These are phyloP conservation scores for Ophiocordyceps robertsii DNA, from an alignment of 2,329 filamentous ascomycete species.

Conservation along the genomic window DNA sequence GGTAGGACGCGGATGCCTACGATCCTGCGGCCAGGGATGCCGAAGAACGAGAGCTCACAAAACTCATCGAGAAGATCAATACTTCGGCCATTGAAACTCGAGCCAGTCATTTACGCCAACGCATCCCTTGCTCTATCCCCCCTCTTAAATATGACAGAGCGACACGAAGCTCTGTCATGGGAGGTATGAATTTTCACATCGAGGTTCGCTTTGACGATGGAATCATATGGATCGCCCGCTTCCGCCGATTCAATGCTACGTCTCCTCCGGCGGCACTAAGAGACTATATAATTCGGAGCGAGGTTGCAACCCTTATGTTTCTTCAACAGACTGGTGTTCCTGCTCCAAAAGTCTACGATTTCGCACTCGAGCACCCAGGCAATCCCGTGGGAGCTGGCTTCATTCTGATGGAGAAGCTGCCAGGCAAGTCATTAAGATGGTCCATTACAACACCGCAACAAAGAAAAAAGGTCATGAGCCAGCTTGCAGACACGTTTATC, in stretches of 20 bases:
- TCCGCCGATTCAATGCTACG: slow-evolving; percentile 25
- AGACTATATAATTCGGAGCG: slow-evolving; percentile 23
- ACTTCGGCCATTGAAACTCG: slow-evolving; percentile 19
- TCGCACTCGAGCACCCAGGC: slow-evolving; percentile 11
- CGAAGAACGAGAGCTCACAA: slow-evolving; percentile 18
- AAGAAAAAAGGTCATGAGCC: slow-evolving; percentile 18
- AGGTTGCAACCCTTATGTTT: slow-evolving; percentile 27
- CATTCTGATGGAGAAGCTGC: slow-evolving; percentile 28
- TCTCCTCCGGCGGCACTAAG: slow-evolving; percentile 19
- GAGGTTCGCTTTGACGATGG: slow-evolving; percentile 28
- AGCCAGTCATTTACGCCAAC: slow-evolving; percentile 20
- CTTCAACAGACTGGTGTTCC: slow-evolving; percentile 21
- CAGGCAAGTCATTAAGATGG: slow-evolving; percentile 23
- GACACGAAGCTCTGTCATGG: slow-evolving; percentile 23
- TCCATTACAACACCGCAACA: slow-evolving; percentile 17
- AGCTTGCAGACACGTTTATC: slow-evolving; percentile 24
- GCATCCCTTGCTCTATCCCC: slow-evolving; percentile 20
- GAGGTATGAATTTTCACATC: slow-evolving; percentile 30
- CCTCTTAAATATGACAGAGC: slow-evolving; percentile 21
- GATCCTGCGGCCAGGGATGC: slow-evolving; percentile 18
- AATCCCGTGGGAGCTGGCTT: slow-evolving; percentile 24
- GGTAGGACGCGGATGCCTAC: slow-evolving; percentile 21
- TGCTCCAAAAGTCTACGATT: slow-evolving; percentile 23
- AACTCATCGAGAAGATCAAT: slow-evolving; percentile 21
- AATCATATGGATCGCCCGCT: slow-evolving; percentile 26